Evolutionary conservation across 2,329 filamentous ascomycete genomes (phyloP).

Genomic region (Penicillium sp.): DNA sequence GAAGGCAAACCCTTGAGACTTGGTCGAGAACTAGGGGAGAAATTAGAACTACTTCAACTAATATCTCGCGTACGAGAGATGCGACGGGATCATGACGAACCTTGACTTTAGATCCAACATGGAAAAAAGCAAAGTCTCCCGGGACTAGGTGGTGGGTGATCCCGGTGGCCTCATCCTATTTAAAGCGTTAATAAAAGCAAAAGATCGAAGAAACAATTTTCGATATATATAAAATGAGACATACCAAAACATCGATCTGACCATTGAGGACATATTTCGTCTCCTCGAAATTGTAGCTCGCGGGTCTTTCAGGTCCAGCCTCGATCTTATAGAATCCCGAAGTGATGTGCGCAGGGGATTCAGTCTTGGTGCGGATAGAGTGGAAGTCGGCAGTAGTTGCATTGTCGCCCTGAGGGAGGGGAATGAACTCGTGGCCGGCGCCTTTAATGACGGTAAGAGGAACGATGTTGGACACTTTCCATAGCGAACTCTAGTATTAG

Average conservation of each 20-base stretch:
- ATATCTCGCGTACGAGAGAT: neutral
- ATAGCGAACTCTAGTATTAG: neutral
- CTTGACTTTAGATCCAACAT: conserved; percentile 21
- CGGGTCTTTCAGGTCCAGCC: conserved; percentile 21
- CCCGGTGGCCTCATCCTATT: conserved; percentile 18
- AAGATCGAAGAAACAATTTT: no score
- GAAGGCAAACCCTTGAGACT: conserved; percentile 20
- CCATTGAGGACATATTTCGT: conserved; percentile 26
- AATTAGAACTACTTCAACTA: conserved; percentile 1
- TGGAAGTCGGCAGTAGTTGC: conserved; percentile 27
- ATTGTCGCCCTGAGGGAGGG: conserved; percentile 22
- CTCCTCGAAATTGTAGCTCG: conserved; percentile 24
- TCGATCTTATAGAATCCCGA: conserved; percentile 27
- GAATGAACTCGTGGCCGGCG: conserved; percentile 25
- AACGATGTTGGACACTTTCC: conserved; percentile 20
- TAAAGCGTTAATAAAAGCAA: neutral
- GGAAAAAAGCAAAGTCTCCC: conserved; percentile 19
- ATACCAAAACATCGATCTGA: conserved; percentile 26
- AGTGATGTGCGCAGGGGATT: conserved; percentile 22
- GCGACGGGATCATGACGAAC: conserved; percentile 4
- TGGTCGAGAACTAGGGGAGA: conserved; percentile 19
- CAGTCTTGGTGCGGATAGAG: conserved; percentile 22
- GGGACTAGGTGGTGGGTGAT: conserved; percentile 17
- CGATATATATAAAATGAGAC: neutral
- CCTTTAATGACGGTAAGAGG: conserved; percentile 25